Conservation (phyloP, 2,329 filamentous ascomycete genomes). For the Metarhizium guizhouense region DNA sequence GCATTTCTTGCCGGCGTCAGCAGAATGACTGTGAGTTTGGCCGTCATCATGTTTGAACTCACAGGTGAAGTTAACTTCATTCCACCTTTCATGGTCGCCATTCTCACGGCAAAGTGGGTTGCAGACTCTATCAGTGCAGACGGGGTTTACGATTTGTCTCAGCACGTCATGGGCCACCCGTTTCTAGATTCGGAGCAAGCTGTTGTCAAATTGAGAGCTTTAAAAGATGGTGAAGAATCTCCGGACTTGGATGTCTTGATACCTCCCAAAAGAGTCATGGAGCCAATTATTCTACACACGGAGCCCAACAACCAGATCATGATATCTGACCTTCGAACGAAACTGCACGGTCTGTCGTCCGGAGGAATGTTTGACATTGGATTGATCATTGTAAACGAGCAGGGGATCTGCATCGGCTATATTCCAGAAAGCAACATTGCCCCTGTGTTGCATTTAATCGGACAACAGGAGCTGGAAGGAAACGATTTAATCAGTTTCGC, state of each 20-base stretch:
- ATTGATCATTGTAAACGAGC: constrained; percentile 42
- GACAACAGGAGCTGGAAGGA: constrained; percentile 12
- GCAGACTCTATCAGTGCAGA: constrained; percentile 44
- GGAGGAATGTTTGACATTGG: constrained; percentile 49
- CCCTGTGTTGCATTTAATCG: constrained; percentile 32
- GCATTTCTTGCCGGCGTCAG: constrained; percentile 50
- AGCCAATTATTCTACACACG: constrained; percentile 42
- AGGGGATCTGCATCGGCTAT: constrained; percentile 42
- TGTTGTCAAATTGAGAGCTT: constrained; percentile 19
- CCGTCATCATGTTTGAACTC: constrained; percentile 54
- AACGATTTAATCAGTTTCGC: constrained; percentile 20
- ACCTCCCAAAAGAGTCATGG: constrained; percentile 44
- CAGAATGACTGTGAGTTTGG: constrained; percentile 48
- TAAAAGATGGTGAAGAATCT: constrained; percentile 25
- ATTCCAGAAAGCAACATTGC: constrained; percentile 44
- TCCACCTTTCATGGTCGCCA: constrained; percentile 49
- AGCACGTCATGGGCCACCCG: constrained; percentile 47
- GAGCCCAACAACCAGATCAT: constrained; percentile 24
- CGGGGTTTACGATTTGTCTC: constrained; percentile 51
- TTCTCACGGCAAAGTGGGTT: constrained; percentile 50
- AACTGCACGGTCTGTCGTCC: constrained; percentile 35
- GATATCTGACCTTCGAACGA: constrained; percentile 34
- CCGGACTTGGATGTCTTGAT: constrained; percentile 36
- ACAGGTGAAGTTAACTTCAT: constrained; percentile 50
- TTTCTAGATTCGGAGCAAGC: constrained; percentile 46